Base-by-base conservation (phyloP, 2,329 filamentous ascomycete species). In the Fusarium lateritium region DNA sequence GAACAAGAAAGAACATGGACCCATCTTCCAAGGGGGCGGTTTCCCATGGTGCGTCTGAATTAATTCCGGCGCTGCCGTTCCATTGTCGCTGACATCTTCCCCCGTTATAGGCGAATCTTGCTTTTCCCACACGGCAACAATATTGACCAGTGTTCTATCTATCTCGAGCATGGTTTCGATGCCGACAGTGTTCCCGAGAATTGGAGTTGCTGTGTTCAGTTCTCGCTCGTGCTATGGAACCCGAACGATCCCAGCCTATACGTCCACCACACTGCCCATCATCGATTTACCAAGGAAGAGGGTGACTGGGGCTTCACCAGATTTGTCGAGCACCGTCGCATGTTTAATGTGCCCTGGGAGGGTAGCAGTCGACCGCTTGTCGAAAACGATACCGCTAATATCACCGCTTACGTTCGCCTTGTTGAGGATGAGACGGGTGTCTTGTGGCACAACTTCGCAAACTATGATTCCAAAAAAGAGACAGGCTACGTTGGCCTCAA, bases 231-330 rank as follows among this genome's bases (percentile, higher is more conserved):
- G 6, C 84, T 99, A 56, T 98, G 93, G 91, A 99, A 98, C 79
- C 91, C 92, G 45, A 93, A 95, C 76, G 94, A 98, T 74, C 95
- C 96, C n/a, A 90, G 89, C 67, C 87, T 98, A 73, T 94, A 92
- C 79, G 86, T 86, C 51, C 92, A 97, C 74, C 90, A 94, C 83
- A 87, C 84, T 43, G 96, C 96, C n/a, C 94, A 94, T 73, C 96
- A 99, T 78, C 92, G 96, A 62, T 99, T 98, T 80, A 98, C 94
- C 6, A 93, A 92, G 68, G 96, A 98, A 43, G 96, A 99, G 80
- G 94, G 94, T 24, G 96, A 99, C 76, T 99, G 96, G 96, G 96
- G 96, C 2, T 99, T 99, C 79, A 99, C 96, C n/a, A 86, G 95
- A 57, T 99, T 98, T 77, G 90, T 94, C 14, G 96, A 98, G 78